phyloP scores from a whole-genome alignment of 805 yeast genomes.

The Hanseniaspora singularis region DNA sequence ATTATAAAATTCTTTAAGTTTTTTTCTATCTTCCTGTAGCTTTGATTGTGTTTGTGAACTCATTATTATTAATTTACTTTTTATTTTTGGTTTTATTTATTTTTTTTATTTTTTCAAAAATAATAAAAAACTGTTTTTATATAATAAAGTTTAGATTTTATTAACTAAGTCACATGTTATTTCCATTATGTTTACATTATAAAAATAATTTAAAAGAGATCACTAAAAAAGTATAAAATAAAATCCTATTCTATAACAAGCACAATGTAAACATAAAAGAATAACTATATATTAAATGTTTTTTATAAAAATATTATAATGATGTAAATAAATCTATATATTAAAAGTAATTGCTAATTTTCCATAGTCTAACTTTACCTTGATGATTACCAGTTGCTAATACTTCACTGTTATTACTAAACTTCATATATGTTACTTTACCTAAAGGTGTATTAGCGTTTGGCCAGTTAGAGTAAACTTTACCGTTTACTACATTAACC shows the following conservation, averaged over 20 bases:
- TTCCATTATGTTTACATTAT: not conserved
- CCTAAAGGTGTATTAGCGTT: conserved; percentile 94
- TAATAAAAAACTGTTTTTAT: too few relatives aligned
- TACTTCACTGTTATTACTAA: conserved; percentile 73
- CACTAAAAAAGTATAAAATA: too few relatives aligned
- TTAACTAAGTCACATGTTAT: too few relatives aligned
- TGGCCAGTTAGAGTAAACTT: conserved; percentile 92
- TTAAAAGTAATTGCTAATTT: conserved; percentile 59
- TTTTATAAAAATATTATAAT: too few relatives aligned
- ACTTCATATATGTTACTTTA: conserved; percentile 68
- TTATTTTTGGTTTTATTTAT: not conserved
- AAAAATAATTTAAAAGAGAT: too few relatives aligned
- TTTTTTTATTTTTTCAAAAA: not conserved
- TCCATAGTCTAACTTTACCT: conserved; percentile 84
- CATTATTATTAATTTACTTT: not conserved
- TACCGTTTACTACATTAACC: conserved; percentile 77
- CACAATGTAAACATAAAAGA: too few relatives aligned
- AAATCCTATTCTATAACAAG: too few relatives aligned
- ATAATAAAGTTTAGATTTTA: too few relatives aligned
- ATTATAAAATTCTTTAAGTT: conserved; percentile 10
- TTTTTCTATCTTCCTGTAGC: conserved; percentile 12
- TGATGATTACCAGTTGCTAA: conserved; percentile 81
- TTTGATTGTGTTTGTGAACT: not conserved
- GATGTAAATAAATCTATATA: not conserved
- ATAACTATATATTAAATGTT: too few relatives aligned